Percentiles rank a stretch among this genome's conserved stretches.
phyloP scores from a whole-genome alignment of 768 basidiomycete species.

The Gyrodon lividus region DNA sequence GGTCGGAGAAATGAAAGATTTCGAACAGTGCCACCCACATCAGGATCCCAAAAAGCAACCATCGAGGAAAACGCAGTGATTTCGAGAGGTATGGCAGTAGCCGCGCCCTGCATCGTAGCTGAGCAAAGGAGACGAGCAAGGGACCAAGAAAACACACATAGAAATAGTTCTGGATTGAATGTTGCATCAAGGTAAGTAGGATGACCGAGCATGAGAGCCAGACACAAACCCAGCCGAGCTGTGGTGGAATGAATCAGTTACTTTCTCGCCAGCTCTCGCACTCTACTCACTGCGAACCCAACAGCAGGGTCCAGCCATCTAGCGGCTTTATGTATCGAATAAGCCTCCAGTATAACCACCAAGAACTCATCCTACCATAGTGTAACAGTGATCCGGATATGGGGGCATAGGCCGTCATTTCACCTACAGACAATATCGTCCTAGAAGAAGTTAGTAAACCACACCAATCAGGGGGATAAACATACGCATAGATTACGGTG shows the following conservation, averaged over 20 bases:
- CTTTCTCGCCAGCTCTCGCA: neutral
- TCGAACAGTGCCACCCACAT: constrained; percentile 10
- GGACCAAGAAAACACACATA: constrained; percentile 20
- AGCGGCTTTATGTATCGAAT: constrained; percentile 18
- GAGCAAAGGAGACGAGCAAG: neutral
- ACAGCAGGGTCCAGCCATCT: constrained; percentile 34
- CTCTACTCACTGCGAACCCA: constrained; percentile 28
- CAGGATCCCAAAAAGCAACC: constrained; percentile 48
- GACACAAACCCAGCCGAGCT: constrained; percentile 27
- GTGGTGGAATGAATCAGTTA: neutral
- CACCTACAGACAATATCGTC: constrained; percentile 29
- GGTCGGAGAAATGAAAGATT: neutral
- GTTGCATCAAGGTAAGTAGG: constrained; percentile 2
- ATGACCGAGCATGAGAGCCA: neutral
- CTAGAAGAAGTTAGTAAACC: constrained; percentile 11
- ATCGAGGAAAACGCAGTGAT: constrained; percentile 51
- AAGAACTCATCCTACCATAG: constrained; percentile 18
- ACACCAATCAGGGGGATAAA: neutral
- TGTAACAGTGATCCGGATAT: constrained; percentile 29
- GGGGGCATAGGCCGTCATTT: constrained; percentile 29
- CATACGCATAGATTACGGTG: constrained; percentile 30
- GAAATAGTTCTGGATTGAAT: constrained; percentile 32
- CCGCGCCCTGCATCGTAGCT: constrained; percentile 9
- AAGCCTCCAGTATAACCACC: neutral
- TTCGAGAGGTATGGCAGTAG: constrained; percentile 48